A percentile compares a stretch with the other conserved stretches of the same genome.
These are phyloP conservation scores for Mycena kentingensis DNA, from an alignment of 768 basidiomycete species.

Conservation along the genomic window DNA sequence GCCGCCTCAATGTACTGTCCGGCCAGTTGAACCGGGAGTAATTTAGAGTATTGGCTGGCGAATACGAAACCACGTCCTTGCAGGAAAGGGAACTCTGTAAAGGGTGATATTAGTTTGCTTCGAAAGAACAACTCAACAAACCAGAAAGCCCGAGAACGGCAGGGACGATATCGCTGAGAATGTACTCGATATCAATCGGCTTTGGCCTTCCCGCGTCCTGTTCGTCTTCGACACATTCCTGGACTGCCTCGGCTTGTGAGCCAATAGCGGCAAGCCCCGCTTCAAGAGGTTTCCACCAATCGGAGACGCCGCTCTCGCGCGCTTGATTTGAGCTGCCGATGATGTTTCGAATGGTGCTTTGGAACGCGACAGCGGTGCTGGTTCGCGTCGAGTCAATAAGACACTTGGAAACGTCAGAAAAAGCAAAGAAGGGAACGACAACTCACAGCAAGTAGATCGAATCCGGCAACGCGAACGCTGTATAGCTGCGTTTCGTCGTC, in stretches of 20 bases:
- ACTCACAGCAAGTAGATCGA: conserved; percentile 78
- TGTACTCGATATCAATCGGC: conserved; percentile 74
- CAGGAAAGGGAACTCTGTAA: conserved; percentile 81
- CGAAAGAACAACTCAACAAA: conserved; percentile 35
- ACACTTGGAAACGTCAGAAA: conserved; percentile 38
- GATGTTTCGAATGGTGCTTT: conserved; percentile 54
- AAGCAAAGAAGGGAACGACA: background rate
- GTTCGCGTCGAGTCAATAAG: conserved; percentile 58
- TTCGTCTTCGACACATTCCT: conserved; percentile 79
- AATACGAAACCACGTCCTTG: conserved; percentile 96
- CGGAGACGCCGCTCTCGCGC: conserved; percentile 53
- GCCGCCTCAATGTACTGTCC: conserved; percentile 88
- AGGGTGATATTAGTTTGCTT: background rate
- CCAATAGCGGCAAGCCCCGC: conserved; percentile 81
- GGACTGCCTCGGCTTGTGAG: conserved; percentile 73
- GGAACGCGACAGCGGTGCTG: conserved; percentile 54
- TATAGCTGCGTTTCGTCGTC: conserved; percentile 87
- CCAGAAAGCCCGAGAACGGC: conserved; percentile 70
- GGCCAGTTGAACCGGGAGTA: conserved; percentile 71
- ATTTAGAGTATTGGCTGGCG: conserved; percentile 81
- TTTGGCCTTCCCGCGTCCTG: conserved; percentile 59
- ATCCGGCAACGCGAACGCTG: conserved; percentile 79
- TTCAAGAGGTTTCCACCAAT: conserved; percentile 95
- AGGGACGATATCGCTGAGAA: conserved; percentile 81
- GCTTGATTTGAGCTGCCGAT: conserved; percentile 57